Evolutionary conservation across 2,329 filamentous ascomycete genomes (phyloP).

Genomic region (Sporothrix euskadiensis): DNA sequence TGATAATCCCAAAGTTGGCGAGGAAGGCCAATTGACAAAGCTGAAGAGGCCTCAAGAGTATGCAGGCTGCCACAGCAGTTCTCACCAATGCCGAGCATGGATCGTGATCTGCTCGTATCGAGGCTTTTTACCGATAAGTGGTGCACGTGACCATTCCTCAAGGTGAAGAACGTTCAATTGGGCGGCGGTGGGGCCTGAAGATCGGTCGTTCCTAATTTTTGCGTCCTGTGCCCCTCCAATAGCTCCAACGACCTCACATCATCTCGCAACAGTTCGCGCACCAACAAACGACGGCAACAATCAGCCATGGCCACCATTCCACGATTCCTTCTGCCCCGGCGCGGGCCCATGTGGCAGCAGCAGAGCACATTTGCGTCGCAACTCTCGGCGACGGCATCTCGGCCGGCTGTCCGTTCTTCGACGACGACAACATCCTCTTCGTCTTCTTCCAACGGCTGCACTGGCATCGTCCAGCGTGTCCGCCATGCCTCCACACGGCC

Average conservation of each 20-base stretch:
- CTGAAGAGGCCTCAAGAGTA: not conserved
- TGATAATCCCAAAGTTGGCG: not conserved
- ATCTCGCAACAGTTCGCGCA: not conserved
- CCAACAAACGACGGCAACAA: not conserved
- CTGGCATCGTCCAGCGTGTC: conserved; percentile 26
- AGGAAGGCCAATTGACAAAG: not conserved
- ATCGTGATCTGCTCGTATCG: conserved; percentile 3
- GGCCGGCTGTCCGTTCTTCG: conserved; percentile 14
- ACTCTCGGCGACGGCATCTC: not conserved
- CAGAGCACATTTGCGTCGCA: conserved; percentile 29
- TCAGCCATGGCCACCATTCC: conserved; percentile 56
- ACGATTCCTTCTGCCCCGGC: conserved; percentile 66
- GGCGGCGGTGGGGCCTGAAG: not conserved
- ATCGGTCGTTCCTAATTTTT: not conserved
- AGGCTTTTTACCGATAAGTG: not conserved
- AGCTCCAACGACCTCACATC: not conserved
- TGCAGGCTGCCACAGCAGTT: not conserved
- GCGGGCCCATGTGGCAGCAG: conserved; percentile 56
- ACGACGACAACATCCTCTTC: not conserved
- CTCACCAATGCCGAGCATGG: conserved; percentile 4
- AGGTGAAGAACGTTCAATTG: not conserved
- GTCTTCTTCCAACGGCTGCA: not conserved
- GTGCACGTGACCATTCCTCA: not conserved
- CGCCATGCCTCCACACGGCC: conserved; percentile 26
- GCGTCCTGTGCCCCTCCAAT: conserved; percentile 3